Base-by-base conservation (phyloP, 2,329 filamentous ascomycete species). In the Ophiognomonia clavigignenti-juglandacearum region DNA sequence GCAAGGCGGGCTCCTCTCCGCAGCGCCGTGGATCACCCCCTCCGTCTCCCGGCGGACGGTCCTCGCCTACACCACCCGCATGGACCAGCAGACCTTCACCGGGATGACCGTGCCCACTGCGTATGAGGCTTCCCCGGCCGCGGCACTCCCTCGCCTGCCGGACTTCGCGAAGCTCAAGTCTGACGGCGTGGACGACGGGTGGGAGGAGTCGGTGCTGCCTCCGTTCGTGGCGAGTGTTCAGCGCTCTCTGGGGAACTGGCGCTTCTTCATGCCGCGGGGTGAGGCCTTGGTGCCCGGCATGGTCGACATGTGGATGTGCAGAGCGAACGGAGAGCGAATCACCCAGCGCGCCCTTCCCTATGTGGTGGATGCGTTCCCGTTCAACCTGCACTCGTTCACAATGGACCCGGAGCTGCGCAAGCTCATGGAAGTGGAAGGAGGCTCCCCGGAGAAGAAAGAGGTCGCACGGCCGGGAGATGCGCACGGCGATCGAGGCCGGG, bases 221-320 rank as follows among this genome's bases (percentile, higher is more conserved):
- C 7, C 3, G 14, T 34, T 18, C n/a, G 31, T 9, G 9, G 4
- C n/a, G 16, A 16, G 14, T 14, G 18, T 34, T 4, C 31, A 34
- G n/a, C 55, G 58, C 37, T 58, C 57, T 1, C 52, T 64, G 3
- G 50, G 55, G 6, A 63, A 68, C 37, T 51, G 63, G 14, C 53
- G 61, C 5, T 64, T 61, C 45, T 68, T 63, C 52, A 44, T 52
- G 9, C 63, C 58, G 1, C 58, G 57, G 2, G 4, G 23, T 0
- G 47, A 53, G 0, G 55, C 50, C 3, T 26, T 47, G 2, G 42
- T 39, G 4, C 48, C 48, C 16, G 66, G 63, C 41, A 60, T 69
- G 27, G 69, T 78, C 4, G 85, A 88, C 58, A 73, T 86, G 61
- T 91, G 86, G 86, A 66, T 86, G 4, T 74, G 78, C 22, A 74